A percentile compares a stretch with the other conserved stretches of the same genome.
Conservation (phyloP, 805 yeast species). For the Phaffomyces thermotolerans region DNA sequence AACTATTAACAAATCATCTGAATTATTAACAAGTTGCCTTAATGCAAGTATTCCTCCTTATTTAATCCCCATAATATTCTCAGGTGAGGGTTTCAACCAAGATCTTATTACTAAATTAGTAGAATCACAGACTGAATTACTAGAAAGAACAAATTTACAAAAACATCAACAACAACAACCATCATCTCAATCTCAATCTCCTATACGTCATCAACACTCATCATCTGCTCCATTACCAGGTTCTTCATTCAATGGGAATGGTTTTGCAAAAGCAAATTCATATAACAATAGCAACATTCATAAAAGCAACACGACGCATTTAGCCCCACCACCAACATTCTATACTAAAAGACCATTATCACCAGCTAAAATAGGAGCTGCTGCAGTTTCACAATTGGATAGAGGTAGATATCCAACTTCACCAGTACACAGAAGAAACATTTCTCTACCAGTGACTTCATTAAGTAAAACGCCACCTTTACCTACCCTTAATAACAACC, state of each 20-base stretch:
- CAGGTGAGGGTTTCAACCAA: slow-evolving; percentile 24
- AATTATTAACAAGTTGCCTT: slow-evolving; percentile 54
- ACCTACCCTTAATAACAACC: not conserved
- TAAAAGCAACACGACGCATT: not conserved
- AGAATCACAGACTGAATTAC: slow-evolving; percentile 7
- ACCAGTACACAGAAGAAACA: slow-evolving; percentile 30
- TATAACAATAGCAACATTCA: slow-evolving; percentile 2
- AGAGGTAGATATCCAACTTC: slow-evolving; percentile 21
- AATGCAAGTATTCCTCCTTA: slow-evolving; percentile 56
- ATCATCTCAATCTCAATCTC: not conserved
- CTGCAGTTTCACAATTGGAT: slow-evolving; percentile 50
- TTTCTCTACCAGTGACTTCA: slow-evolving; percentile 30
- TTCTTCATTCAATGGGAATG: not conserved
- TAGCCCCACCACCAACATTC: slow-evolving; percentile 20
- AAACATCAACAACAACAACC: not conserved
- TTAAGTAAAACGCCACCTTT: slow-evolving; percentile 3
- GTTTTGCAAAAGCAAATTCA: not conserved
- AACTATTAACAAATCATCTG: slow-evolving; percentile 48
- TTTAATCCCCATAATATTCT: slow-evolving; percentile 55
- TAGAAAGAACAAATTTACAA: not conserved
- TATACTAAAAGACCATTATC: slow-evolving; percentile 34
- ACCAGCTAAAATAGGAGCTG: slow-evolving; percentile 69
- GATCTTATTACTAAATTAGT: slow-evolving; percentile 9
- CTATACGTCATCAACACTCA: too few species aligned
- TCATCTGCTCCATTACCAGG: not conserved